A percentile compares a stretch with the other conserved stretches of the same genome.
Evolutionary conservation across 768 basidiomycete genomes (phyloP).

Genomic region (Boletus vermiculosoides): DNA sequence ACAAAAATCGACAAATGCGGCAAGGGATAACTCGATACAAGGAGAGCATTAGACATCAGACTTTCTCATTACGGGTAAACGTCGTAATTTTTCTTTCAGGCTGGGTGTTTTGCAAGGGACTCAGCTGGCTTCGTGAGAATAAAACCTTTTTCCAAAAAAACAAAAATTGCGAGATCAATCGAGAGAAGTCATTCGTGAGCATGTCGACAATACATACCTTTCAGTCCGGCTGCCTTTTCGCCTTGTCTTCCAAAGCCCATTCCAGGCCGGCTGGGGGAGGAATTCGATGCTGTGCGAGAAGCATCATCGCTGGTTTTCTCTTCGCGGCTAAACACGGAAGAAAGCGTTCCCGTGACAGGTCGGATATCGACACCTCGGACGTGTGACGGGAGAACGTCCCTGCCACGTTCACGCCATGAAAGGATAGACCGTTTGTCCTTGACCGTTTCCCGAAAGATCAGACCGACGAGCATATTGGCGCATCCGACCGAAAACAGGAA

Average conservation of each 20-base stretch:
- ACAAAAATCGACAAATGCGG: background rate
- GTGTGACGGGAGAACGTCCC: conserved; percentile 53
- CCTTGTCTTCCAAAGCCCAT: conserved; percentile 81
- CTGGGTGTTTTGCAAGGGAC: conserved; percentile 49
- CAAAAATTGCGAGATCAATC: background rate
- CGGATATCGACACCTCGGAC: conserved; percentile 24
- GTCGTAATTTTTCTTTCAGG: background rate
- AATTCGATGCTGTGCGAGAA: conserved; percentile 6
- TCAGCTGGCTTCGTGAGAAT: conserved; percentile 57
- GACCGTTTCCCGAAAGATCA: conserved; percentile 70
- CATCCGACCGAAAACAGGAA: conserved; percentile 82
- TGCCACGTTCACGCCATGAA: conserved; percentile 60
- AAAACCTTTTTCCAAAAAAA: conserved; percentile 40
- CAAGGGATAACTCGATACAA: background rate
- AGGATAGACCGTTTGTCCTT: conserved; percentile 67
- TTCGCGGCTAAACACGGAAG: conserved; percentile 9
- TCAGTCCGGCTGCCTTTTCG: conserved; percentile 71
- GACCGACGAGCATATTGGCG: conserved; percentile 76
- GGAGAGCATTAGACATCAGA: background rate
- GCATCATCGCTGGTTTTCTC: conserved; percentile 9
- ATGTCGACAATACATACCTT: conserved; percentile 40
- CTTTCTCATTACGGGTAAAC: background rate
- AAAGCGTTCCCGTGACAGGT: conserved; percentile 14
- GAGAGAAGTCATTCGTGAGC: background rate
- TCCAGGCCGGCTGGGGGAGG: conserved; percentile 39